Base-by-base conservation (phyloP, 805 yeast species). In the Monosporozyma unispora region DNA sequence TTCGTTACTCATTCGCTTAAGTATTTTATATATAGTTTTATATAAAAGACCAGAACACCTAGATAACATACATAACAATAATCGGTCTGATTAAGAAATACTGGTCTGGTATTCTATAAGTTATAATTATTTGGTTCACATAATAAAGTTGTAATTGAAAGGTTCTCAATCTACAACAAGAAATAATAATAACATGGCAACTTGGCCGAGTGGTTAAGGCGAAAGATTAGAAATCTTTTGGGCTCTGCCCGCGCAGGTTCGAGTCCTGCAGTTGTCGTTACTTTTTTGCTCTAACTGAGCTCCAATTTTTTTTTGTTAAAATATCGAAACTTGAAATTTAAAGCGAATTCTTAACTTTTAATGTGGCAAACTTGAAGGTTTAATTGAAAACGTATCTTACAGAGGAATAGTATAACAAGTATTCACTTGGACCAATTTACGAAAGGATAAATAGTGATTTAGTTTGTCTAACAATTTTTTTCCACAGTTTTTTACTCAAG, bases 181-280 rank as follows among this genome's bases (percentile, higher is more conserved):
- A 37, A 37, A 2, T 11, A 18, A 9, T 10, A 37, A 18, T 18
- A 16, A 39, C 16, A 39, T 19, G 74, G 72, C 74, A 70, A 66
- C 69, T 69, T 76, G 80, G 78, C 80, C 80, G 79, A 75, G 80
- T 71, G 79, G 79, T 75, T 75, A 76, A 75, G 79, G 80, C 78
- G 79, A 74, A 74, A 75, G 79, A 76, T 73, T 72, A 71, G 76
- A 70, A 71, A 73, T 73, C 77, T 72, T 72, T 73, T 73, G 77
- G 78, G 77, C 71, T 67, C 71, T 72, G 69, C 76, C 77, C 76
- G 77, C 77, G 75, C 76, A 73, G 77, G 77, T 77, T 78, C 83
- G 81, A 79, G 67, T 78, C 83, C 82, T 78, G 83, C 81, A 74
- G 82, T 74, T 78, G 82, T 78, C 82, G 82, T 57, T 62, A 66